phyloP scores from a whole-genome alignment of 345 rosid species.

The Carallia pectinifolia region DNA sequence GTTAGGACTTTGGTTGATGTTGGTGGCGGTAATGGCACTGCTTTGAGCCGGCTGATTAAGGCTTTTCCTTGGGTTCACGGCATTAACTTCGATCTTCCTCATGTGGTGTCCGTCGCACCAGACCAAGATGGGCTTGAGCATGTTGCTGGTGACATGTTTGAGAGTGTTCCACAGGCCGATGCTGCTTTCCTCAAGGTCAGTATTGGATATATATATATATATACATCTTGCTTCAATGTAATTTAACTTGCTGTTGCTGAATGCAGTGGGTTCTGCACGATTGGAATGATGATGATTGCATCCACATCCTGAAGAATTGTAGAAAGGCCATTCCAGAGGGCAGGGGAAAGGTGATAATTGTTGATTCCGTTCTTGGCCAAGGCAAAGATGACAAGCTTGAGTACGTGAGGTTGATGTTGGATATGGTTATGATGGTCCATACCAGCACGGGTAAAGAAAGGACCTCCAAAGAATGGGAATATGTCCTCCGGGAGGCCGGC shows the following conservation, averaged over 20 bases:
- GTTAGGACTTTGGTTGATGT: conserved; percentile 59
- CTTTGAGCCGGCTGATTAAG: conserved; percentile 44
- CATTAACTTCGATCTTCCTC: conserved; percentile 75
- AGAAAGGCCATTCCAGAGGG: conserved; percentile 52
- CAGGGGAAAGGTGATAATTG: conserved; percentile 60
- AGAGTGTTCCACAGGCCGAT: conserved; percentile 52
- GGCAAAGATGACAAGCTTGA: conserved; percentile 35
- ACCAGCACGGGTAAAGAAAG: conserved; percentile 63
- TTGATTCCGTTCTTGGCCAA: conserved; percentile 46
- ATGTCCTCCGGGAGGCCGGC: conserved; percentile 54
- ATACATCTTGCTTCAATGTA: not conserved
- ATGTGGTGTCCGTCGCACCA: conserved; percentile 47
- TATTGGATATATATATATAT: not conserved
- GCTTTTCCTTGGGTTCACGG: conserved; percentile 60
- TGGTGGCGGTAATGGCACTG: conserved; percentile 69
- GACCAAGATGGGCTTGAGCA: conserved; percentile 42
- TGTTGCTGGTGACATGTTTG: conserved; percentile 73
- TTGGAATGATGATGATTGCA: conserved; percentile 71
- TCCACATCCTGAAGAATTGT: conserved; percentile 56
- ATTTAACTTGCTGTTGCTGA: not conserved
- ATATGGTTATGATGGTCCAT: conserved; percentile 79
- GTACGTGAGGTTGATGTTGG: conserved; percentile 48
- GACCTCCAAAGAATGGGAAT: conserved; percentile 60
- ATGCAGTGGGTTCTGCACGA: conserved; percentile 65
- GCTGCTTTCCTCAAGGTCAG: conserved; percentile 59